Conservation (phyloP, 257 asterid species). For the Prunella vulgaris region DNA sequence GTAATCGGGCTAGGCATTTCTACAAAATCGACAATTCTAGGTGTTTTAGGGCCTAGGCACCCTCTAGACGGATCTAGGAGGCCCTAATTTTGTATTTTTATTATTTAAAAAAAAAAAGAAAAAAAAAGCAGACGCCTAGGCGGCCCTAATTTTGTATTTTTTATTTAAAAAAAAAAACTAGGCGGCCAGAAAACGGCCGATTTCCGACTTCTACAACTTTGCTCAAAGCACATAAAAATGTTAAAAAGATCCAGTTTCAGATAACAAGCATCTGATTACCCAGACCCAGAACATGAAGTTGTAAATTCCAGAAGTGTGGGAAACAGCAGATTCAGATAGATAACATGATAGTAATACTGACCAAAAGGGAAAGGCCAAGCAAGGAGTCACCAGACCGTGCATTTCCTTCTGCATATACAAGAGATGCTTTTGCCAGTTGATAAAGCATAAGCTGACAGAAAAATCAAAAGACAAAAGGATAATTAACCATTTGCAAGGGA, state of each 20-base stretch:
- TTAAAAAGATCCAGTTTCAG: background rate
- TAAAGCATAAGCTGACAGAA: constrained; percentile 50
- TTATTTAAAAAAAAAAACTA: too few relatives aligned
- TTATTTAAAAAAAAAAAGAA: too few relatives aligned
- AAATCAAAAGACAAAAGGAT: background rate
- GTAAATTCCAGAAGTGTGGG: background rate
- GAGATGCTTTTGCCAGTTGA: constrained; percentile 40
- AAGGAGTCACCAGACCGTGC: constrained; percentile 28
- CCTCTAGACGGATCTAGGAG: too few relatives aligned
- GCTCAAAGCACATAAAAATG: background rate
- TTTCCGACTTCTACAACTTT: too few relatives aligned
- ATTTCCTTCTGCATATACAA: constrained; percentile 39
- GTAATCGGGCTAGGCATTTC: too few relatives aligned
- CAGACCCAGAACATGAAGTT: background rate
- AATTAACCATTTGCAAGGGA: background rate
- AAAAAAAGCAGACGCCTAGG: too few relatives aligned
- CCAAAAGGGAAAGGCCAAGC: constrained; percentile 47
- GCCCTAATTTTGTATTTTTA: too few relatives aligned
- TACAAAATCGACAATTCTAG: too few relatives aligned
- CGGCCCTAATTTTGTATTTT: too few relatives aligned
- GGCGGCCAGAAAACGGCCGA: too few relatives aligned
- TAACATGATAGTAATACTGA: constrained; percentile 33
- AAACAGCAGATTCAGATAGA: background rate
- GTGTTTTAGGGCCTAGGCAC: too few relatives aligned
- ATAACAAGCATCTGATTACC: background rate